These are phyloP conservation scores for Cystobasidium onofrii DNA, from an alignment of 768 basidiomycete genomes.

Conservation along the genomic window DNA sequence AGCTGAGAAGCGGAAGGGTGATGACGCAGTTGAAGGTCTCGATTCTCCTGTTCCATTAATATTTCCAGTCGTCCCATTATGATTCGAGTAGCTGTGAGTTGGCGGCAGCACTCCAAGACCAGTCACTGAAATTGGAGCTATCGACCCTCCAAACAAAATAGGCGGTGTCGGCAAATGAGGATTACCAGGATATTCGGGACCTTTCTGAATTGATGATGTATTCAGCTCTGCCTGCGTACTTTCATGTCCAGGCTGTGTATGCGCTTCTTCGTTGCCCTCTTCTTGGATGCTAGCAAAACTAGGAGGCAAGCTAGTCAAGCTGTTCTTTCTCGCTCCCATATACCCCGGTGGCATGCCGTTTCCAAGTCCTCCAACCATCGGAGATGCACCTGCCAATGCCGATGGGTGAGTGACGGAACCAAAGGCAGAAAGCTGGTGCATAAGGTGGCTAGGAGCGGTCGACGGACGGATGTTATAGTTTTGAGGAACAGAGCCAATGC, in stretches of 20 bases:
- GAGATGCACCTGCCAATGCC: background rate
- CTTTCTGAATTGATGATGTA: background rate
- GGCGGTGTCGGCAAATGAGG: background rate
- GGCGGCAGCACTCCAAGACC: background rate
- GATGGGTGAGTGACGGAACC: background rate
- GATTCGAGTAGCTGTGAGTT: background rate
- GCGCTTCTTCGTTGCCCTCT: slow-evolving; percentile 8
- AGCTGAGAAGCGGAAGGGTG: slow-evolving; percentile 17
- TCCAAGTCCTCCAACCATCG: background rate
- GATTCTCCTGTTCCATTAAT: background rate
- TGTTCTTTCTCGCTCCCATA: background rate
- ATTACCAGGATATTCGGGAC: background rate
- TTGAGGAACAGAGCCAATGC: background rate
- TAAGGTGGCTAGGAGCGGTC: slow-evolving; percentile 13
- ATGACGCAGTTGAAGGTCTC: slow-evolving; percentile 11
- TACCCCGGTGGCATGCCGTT: background rate
- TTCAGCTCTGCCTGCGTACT: background rate
- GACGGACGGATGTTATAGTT: background rate
- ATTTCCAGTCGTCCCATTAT: background rate
- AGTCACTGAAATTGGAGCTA: background rate
- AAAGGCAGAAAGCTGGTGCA: background rate
- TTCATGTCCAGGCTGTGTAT: background rate
- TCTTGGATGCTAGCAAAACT: slow-evolving; percentile 18
- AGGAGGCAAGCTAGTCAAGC: slow-evolving; percentile 19
- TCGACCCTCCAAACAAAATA: background rate